A percentile compares a stretch with the other conserved stretches of the same genome.
Evolutionary conservation across 768 basidiomycete species (phyloP).

Genomic region (Lanmaoa pseudosensibilis): DNA sequence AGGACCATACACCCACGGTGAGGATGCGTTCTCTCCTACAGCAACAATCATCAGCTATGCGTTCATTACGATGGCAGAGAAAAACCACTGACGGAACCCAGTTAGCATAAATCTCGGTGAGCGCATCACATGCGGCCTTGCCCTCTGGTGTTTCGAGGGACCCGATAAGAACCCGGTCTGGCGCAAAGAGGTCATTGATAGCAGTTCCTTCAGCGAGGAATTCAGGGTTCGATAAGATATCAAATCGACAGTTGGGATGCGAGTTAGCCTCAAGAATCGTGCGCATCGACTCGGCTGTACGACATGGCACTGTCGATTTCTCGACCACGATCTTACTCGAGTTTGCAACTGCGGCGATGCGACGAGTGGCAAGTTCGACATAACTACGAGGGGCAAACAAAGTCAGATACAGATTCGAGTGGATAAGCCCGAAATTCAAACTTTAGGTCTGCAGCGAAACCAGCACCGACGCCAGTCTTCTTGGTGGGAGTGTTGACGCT

Average conservation of each 20-base stretch:
- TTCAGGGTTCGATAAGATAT: conserved; percentile 99
- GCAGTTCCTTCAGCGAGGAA: conserved; percentile 99
- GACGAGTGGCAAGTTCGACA: conserved; percentile 94
- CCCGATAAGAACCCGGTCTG: conserved; percentile 97
- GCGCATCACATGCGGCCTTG: conserved; percentile 70
- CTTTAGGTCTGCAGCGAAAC: conserved; percentile 98
- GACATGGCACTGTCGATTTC: conserved; percentile 98
- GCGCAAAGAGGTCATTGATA: conserved; percentile 80
- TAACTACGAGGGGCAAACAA: conserved; percentile 56
- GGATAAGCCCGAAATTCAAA: conserved; percentile 41
- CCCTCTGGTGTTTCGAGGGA: conserved; percentile 91
- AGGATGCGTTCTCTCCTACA: conserved; percentile 72
- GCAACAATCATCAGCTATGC: conserved; percentile 1
- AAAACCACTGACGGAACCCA: conserved; percentile 85
- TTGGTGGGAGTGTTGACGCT: conserved; percentile 99
- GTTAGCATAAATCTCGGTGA: conserved; percentile 85
- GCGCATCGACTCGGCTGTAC: conserved; percentile 99
- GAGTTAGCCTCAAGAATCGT: conserved; percentile 99
- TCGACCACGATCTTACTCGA: conserved; percentile 98
- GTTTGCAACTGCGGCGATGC: conserved; percentile 88
- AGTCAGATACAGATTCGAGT: conserved; percentile 9
- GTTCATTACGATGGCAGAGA: neutral
- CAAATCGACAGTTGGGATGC: conserved; percentile 84
- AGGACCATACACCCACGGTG: conserved; percentile 97
- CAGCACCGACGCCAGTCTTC: conserved; percentile 96